These are phyloP conservation scores for Candida sojae DNA, from an alignment of 1,139 yeast genomes.

Conservation along the genomic window DNA sequence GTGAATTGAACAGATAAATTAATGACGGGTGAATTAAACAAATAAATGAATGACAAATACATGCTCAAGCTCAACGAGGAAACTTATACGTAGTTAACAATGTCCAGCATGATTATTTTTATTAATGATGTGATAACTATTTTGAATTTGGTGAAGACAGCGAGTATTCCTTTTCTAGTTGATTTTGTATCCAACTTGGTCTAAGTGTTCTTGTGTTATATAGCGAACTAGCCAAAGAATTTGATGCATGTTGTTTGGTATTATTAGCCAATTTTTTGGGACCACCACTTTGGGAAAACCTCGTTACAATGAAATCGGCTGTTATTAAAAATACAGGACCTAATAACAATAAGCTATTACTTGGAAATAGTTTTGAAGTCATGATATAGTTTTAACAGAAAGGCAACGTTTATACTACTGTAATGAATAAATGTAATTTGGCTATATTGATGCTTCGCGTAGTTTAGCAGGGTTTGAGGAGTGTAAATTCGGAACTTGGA, in stretches of 20 bases:
- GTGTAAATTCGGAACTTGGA: no score
- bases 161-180: constrained; percentile 1
- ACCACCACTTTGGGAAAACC: constrained; percentile 17
- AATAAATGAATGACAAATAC: background rate
- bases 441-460: no score
- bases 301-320: constrained; percentile 23
- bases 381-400: background rate
- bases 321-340: constrained; percentile 26
- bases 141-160: background rate
- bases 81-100: background rate
- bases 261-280: constrained; percentile 15
- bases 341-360: constrained; percentile 21
- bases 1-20: background rate
- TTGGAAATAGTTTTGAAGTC: constrained; percentile 19
- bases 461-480: no score
- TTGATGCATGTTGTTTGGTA: constrained; percentile 4
- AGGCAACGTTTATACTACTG: no score
- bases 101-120: background rate
- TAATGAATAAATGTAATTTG: no score
- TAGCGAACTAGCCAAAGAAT: constrained; percentile 7
- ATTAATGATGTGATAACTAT: background rate
- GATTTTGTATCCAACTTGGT: constrained; percentile 6
- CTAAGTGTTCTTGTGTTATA: constrained; percentile 5
- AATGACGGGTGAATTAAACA: background rate
- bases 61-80: background rate